These are phyloP conservation scores for Antitrichia curtipendula DNA, from an alignment of 225 moss, liverwort and hornwort species.

Conservation along the genomic window DNA sequence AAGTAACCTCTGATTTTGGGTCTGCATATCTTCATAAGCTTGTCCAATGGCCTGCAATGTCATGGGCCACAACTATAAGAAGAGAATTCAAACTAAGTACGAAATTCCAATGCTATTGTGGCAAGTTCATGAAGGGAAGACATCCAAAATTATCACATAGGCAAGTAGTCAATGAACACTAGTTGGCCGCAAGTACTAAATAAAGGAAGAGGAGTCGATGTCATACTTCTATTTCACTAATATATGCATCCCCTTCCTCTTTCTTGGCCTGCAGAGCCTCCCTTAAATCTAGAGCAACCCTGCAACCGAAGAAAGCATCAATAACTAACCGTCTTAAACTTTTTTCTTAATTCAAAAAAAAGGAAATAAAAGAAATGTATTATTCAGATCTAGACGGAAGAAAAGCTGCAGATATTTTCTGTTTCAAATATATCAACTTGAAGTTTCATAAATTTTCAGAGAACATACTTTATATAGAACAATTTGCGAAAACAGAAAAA, in stretches of 20 bases:
- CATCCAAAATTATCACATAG: background rate
- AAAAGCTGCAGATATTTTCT: background rate
- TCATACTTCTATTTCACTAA: constrained; percentile 82
- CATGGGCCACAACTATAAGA: background rate
- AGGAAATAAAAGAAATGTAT: background rate
- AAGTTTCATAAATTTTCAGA: background rate
- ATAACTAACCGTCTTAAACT: background rate
- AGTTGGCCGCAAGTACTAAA: background rate
- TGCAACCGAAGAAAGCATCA: constrained; percentile 30
- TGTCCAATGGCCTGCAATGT: constrained; percentile 78
- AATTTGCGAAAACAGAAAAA: background rate
- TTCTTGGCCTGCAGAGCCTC: constrained; percentile 47
- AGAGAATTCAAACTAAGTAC: background rate
- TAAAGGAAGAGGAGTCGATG: background rate
- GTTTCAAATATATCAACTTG: background rate
- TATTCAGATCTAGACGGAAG: background rate
- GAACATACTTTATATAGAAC: background rate
- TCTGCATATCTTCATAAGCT: constrained; percentile 98
- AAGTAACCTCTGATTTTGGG: constrained; percentile 87
- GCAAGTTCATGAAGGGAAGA: background rate
- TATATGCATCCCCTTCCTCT: constrained; percentile 90
- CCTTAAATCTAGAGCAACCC: constrained; percentile 26
- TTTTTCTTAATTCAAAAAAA: background rate
- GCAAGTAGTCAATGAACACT: background rate
- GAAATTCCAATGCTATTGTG: background rate